Evolutionary conservation across 805 yeast genomes (phyloP).

Genomic region (Ogataea glucozyma): DNA sequence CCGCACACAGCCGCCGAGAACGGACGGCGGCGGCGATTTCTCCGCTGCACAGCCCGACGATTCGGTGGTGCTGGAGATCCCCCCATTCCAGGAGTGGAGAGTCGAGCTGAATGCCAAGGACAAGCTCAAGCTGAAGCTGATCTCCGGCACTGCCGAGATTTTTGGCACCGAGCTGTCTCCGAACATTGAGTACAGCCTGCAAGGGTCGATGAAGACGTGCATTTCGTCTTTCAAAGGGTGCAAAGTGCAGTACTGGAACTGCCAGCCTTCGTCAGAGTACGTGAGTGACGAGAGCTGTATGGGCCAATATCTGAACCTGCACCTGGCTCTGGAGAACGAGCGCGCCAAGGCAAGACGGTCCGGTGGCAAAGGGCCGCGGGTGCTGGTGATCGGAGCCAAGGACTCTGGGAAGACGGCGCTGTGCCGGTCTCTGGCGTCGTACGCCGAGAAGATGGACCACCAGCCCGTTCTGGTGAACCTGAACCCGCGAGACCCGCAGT

Average conservation of each 20-base stretch:
- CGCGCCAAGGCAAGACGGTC: constrained; percentile 33
- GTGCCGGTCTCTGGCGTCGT: constrained; percentile 66
- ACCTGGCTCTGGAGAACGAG: constrained; percentile 70
- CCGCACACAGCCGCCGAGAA: constrained; percentile 13
- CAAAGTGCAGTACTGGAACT: constrained; percentile 50
- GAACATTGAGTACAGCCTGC: constrained; percentile 60
- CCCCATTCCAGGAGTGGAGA: constrained; percentile 66
- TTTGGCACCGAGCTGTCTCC: constrained; percentile 90
- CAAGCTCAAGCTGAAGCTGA: constrained; percentile 49
- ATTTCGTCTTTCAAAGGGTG: constrained; percentile 69
- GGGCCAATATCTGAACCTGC: constrained; percentile 64
- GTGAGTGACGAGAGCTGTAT: constrained; percentile 71
- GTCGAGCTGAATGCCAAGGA: constrained; percentile 58
- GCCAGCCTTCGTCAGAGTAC: constrained; percentile 53
- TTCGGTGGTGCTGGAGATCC: constrained; percentile 18
- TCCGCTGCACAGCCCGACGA: constrained; percentile 1
- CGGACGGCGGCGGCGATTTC: constrained; percentile 10
- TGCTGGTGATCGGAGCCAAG: constrained; percentile 70
- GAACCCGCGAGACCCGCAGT: constrained; percentile 61
- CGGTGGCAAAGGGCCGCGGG: constrained; percentile 42
- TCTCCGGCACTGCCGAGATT: constrained; percentile 79
- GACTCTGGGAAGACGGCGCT: constrained; percentile 80
- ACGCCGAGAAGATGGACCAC: constrained; percentile 70
- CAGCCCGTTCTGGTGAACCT: constrained; percentile 75
- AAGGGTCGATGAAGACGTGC: constrained; percentile 52